A percentile compares a stretch with the other conserved stretches of the same genome.
These are phyloP conservation scores for Ophiostoma montium DNA, from an alignment of 2,329 filamentous ascomycete genomes.

Conservation along the genomic window DNA sequence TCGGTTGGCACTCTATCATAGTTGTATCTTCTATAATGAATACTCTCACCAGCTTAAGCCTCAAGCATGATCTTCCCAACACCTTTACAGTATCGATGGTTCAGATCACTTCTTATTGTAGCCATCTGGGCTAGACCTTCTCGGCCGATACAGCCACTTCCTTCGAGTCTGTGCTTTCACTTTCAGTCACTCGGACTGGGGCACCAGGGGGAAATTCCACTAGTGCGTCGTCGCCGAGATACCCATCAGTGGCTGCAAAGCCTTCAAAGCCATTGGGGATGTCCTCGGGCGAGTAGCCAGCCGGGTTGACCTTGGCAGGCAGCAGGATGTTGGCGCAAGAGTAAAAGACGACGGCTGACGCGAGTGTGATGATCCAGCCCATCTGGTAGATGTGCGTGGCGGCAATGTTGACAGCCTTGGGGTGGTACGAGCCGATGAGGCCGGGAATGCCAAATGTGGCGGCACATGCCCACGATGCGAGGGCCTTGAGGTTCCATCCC, in stretches of 20 bases:
- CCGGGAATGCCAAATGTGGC: slow-evolving; percentile 23
- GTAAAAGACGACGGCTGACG: slow-evolving; percentile 20
- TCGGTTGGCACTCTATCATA: no score
- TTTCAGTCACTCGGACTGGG: background rate
- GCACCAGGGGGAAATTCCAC: slow-evolving; percentile 1
- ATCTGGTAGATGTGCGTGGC: slow-evolving; percentile 20
- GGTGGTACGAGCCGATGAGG: slow-evolving; percentile 21
- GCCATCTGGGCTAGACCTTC: background rate
- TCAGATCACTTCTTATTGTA: no score
- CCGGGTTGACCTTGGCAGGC: slow-evolving; percentile 17
- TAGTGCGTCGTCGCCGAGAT: slow-evolving; percentile 2
- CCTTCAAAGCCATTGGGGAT: slow-evolving; percentile 1
- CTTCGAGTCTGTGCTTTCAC: background rate
- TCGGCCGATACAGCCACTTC: background rate
- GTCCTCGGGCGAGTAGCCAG: background rate
- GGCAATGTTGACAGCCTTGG: slow-evolving; percentile 16
- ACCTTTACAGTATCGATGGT: no score
- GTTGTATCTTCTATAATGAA: no score
- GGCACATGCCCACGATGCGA: slow-evolving; percentile 20
- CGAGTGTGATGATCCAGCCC: slow-evolving; percentile 22
- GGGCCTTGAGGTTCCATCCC: slow-evolving; percentile 22
- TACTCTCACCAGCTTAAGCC: no score
- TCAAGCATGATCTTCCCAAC: no score
- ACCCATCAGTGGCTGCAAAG: slow-evolving; percentile 3
- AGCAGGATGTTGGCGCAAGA: slow-evolving; percentile 21